Evolutionary conservation across 139 green algal species (phyloP).

Genomic region (Marvania coccoides): DNA sequence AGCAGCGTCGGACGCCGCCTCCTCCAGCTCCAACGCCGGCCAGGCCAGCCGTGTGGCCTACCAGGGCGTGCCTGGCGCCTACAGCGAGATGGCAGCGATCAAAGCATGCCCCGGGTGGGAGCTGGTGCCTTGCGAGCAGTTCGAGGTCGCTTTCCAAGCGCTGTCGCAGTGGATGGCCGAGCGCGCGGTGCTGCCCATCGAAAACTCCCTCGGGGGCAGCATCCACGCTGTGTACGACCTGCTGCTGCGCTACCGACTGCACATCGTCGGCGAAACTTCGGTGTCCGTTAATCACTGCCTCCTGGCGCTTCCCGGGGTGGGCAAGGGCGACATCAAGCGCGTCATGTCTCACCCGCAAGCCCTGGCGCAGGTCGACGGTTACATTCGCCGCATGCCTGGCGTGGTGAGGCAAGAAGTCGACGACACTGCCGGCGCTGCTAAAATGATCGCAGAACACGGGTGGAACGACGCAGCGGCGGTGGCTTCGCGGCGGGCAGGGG

Average conservation of each 20-base stretch:
- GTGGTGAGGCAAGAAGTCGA: constrained; percentile 76
- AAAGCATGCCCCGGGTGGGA: constrained; percentile 71
- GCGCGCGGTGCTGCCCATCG: constrained; percentile 66
- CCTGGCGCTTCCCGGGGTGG: constrained; percentile 78
- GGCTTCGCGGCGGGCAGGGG: constrained; percentile 53
- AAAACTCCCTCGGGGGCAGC: constrained; percentile 75
- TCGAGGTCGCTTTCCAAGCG: constrained; percentile 90
- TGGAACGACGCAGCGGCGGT: constrained; percentile 46
- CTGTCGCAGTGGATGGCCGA: constrained; percentile 58
- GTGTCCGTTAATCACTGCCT: constrained; percentile 92
- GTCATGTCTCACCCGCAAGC: constrained; percentile 91
- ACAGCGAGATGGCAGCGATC: constrained; percentile 83
- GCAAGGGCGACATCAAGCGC: constrained; percentile 63
- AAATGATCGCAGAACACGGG: constrained; percentile 43
- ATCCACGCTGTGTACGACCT: constrained; percentile 90
- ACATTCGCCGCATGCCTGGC: constrained; percentile 46
- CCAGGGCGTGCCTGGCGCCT: constrained; percentile 90
- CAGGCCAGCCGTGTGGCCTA: constrained; percentile 45
- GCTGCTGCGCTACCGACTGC: constrained; percentile 71
- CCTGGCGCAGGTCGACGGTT: constrained; percentile 64
- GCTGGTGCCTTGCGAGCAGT: constrained; percentile 87
- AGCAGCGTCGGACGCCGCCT: not conserved
- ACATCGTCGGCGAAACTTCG: constrained; percentile 83
- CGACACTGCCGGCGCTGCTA: constrained; percentile 88
- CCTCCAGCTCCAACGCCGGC: not conserved